phyloP scores from a whole-genome alignment of 495 filamentous ascomycete genomes.

The Cercophora scortea region DNA sequence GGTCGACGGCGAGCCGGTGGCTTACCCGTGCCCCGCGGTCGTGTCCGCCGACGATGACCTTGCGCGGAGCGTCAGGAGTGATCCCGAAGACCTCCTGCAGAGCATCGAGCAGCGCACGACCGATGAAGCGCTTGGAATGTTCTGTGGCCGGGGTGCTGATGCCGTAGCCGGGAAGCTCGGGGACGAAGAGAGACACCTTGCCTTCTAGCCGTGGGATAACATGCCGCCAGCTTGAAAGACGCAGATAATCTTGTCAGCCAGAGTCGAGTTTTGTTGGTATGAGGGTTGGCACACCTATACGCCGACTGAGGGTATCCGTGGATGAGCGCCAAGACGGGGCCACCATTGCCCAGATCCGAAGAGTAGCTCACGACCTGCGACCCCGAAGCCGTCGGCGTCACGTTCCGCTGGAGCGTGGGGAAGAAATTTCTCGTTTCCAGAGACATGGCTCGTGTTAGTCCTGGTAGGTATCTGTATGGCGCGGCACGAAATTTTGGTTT shows the following conservation, averaged over 20 bases:
- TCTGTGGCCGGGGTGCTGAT: conserved; percentile 19
- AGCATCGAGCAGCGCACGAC: conserved; percentile 26
- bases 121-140: conserved; percentile 28
- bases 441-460: not conserved
- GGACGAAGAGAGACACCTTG: conserved; percentile 29
- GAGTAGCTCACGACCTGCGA: conserved; percentile 16
- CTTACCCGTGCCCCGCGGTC: conserved; percentile 42
- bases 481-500: too few species aligned
- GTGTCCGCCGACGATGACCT: conserved; percentile 32
- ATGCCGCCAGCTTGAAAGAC: conserved; percentile 11
- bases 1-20: conserved; percentile 35
- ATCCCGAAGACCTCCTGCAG: conserved; percentile 14
- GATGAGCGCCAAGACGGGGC: conserved; percentile 14
- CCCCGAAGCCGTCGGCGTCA: conserved; percentile 12
- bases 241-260: not conserved
- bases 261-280: not conserved
- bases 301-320: conserved; percentile 19
- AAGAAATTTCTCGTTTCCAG: conserved; percentile 13
- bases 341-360: conserved; percentile 9
- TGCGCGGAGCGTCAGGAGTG: conserved; percentile 3
- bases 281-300: conserved; percentile 7
- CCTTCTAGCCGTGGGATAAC: conserved; percentile 5
- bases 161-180: conserved; percentile 43
- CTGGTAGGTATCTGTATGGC: too few species aligned
- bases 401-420: conserved; percentile 10